phyloP scores from a whole-genome alignment of 352 stramenopile species.

The Discostella stelligera region DNA sequence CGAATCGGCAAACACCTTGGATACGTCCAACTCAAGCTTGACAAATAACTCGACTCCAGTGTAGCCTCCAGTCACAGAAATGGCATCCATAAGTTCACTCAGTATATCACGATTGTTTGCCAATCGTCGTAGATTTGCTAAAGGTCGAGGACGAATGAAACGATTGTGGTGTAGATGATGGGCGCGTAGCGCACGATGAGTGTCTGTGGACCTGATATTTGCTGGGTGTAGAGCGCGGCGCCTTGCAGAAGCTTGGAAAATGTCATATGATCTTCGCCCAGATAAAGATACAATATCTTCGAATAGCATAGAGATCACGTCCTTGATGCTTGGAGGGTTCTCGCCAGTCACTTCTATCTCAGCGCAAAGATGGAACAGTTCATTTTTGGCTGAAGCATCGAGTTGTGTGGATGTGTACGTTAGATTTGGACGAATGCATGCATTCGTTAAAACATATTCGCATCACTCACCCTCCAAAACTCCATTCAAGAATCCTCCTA shows the following conservation, averaged over 20 bases:
- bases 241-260: neutral
- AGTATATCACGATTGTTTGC: neutral
- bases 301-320: conserved; percentile 32
- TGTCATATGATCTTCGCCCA: neutral
- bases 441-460: neutral
- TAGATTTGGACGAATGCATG: no score
- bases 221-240: conserved; percentile 4
- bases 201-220: no score
- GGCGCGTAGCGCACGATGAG: conserved; percentile 6
- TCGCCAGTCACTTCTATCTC: conserved; percentile 19
- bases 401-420: neutral
- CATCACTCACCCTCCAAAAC: conserved; percentile 26
- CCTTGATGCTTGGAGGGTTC: conserved; percentile 21
- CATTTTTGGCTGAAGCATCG: conserved; percentile 27
- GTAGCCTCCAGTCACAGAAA: conserved; percentile 42
- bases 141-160: conserved; percentile 24
- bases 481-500: conserved; percentile 27
- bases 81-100: conserved; percentile 23
- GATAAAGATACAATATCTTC: conserved; percentile 24
- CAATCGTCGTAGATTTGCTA: conserved; percentile 4
- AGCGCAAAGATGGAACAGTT: conserved; percentile 39
- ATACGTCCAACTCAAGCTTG: conserved; percentile 39
- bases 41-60: conserved; percentile 41
- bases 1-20: conserved; percentile 11
- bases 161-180: conserved; percentile 34